Conservation (phyloP, 108 stramenopile species). For the Skeletonema potamos region DNA sequence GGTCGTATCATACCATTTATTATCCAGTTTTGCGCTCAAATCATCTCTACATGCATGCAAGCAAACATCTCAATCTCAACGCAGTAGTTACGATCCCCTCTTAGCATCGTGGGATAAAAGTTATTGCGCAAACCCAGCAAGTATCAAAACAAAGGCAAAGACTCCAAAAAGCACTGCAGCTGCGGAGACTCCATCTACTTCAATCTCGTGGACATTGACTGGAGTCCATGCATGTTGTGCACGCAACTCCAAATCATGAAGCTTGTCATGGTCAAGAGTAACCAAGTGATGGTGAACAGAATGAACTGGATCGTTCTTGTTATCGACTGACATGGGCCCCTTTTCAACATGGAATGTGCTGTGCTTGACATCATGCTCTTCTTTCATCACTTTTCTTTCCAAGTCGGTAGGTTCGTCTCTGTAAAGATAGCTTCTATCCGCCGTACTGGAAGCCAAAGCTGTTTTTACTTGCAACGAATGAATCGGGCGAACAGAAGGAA, state of each 20-base stretch:
- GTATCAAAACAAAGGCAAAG: constrained; percentile 14
- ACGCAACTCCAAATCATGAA: constrained; percentile 24
- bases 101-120: not conserved
- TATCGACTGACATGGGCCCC: constrained; percentile 11
- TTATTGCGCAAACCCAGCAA: not conserved
- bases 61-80: not conserved
- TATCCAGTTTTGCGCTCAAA: too few relatives aligned
- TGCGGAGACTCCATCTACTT: constrained; percentile 24
- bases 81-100: not conserved
- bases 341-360: constrained; percentile 23
- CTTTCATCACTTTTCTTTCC: constrained; percentile 15
- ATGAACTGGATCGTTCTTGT: constrained; percentile 24
- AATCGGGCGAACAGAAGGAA: not conserved
- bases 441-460: not conserved
- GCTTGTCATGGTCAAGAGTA: constrained; percentile 28
- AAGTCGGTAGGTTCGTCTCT: constrained; percentile 26
- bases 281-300: constrained; percentile 31
- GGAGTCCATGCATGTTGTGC: constrained; percentile 38
- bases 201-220: constrained; percentile 36
- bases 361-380: constrained; percentile 33
- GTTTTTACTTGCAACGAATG: not conserved
- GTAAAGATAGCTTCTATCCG: constrained; percentile 17
- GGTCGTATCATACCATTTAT: too few relatives aligned
- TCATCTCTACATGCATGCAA: not conserved
- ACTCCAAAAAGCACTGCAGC: constrained; percentile 6